A percentile compares a stretch with the other conserved stretches of the same genome.
Conservation (phyloP, 148 eudicot genomes). For the Vaccinium myrtillus region DNA sequence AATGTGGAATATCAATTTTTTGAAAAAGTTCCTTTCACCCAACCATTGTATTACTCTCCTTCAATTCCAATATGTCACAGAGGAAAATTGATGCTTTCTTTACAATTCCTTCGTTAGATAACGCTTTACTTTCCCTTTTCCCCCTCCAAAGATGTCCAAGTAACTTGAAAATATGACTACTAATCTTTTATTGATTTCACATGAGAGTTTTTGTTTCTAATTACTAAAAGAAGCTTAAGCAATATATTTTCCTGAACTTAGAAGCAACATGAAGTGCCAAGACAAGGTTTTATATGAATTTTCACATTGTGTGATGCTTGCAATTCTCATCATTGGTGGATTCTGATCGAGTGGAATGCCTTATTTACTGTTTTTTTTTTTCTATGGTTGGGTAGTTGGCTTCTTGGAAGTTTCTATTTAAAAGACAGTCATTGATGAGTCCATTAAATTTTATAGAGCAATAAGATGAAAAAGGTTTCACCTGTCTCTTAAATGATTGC, state of each 20-base stretch:
- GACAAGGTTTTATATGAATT: constrained; percentile 1
- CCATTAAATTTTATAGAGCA: not conserved
- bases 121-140: not conserved
- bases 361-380: not conserved
- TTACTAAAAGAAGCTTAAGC: not conserved
- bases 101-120: not conserved
- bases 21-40: not conserved
- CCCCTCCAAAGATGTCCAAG: not conserved
- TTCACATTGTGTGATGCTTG: not conserved
- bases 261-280: constrained; percentile 5
- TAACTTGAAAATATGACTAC: not conserved
- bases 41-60: not conserved
- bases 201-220: not conserved
- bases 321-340: not conserved
- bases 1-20: not conserved
- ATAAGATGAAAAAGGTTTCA: not conserved
- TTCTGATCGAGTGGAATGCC: not conserved
- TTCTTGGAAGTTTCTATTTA: not conserved
- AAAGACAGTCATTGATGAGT: not conserved
- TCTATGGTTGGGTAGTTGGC: not conserved
- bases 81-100: constrained; percentile 3
- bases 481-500: not conserved
- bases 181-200: not conserved
- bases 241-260: not conserved
- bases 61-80: not conserved